Base-by-base conservation (phyloP, 2,329 filamentous ascomycete genomes). In the Colletotrichum caudatum region DNA sequence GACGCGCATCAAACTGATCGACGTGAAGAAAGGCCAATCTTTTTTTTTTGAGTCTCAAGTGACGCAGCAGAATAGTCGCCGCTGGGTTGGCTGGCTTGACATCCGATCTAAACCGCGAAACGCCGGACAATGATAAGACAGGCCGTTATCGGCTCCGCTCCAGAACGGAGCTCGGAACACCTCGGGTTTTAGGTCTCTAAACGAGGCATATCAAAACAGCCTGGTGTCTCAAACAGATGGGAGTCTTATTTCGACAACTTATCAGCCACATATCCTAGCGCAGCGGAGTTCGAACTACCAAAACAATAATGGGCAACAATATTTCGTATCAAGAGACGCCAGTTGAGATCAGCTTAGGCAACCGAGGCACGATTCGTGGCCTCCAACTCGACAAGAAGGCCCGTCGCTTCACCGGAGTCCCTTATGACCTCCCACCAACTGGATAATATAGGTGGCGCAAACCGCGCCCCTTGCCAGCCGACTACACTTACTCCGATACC, bases 341-440 rank as follows among this genome's bases (percentile, higher is more conserved):
- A 16, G 62, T 75, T 44, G 71, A 76, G 16, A 63, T 80, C 16
- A 70, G 75, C 33, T 71, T 80, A 3, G 78, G 76, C 7, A 54
- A 37, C 11, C 77, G 76, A 54, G 80, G 80, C 14, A 71, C 64
- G 2, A 77, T 82, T 51, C 76, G 74, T 53, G 81, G 80, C n/a
- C 64, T 81, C 6, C 79, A 82, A 50, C 78, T 76, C 61, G 80
- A 81, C 67, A 59, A 76, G 12, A 82, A 82, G 72, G 75, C 80
- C 2, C 77, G 79, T 26, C 77, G 80, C 39, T 83, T 79, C 41
- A 74, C 77, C 0, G 80, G 77, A 5, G 76, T 84, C 44, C 81
- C 82, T 0, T 85, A 83, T 63, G 82, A 82, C 1, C 76, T 80
- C 16, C 80, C 82, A 0, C 83, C 83, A 0, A 78, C 77, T 1